phyloP scores from a whole-genome alignment of 345 rosid species.

The Lepidium sativum region DNA sequence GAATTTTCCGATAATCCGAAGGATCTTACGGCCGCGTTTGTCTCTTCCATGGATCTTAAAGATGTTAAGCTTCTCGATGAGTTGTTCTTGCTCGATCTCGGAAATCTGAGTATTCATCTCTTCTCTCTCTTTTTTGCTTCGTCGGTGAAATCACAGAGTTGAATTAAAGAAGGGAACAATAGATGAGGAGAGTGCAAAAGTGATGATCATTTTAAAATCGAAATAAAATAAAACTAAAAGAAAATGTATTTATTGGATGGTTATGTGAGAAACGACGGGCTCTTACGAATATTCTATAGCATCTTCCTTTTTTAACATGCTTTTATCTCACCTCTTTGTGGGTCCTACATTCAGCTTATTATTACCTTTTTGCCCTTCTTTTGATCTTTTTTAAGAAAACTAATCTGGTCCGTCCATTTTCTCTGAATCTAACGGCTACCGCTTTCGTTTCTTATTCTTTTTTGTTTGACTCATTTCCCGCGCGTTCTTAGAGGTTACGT shows the following conservation, averaged over 20 bases:
- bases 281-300: constrained; percentile 32
- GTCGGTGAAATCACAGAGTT: not conserved
- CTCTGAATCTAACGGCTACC: constrained; percentile 18
- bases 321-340: constrained; percentile 10
- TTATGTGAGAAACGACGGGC: too few relatives aligned
- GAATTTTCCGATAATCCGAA: constrained; percentile 47
- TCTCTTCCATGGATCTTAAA: constrained; percentile 75
- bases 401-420: constrained; percentile 11
- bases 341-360: constrained; percentile 7
- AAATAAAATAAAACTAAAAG: not conserved
- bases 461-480: constrained; percentile 11
- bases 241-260: not conserved
- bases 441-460: not conserved
- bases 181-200: constrained; percentile 8
- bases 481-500: not conserved
- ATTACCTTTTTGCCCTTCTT: not conserved
- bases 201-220: not conserved
- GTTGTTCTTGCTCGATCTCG: constrained; percentile 33
- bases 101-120: constrained; percentile 25
- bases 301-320: constrained; percentile 20
- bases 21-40: constrained; percentile 58
- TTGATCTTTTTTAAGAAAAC: not conserved
- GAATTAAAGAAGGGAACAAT: not conserved
- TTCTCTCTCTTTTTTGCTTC: not conserved
- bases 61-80: constrained; percentile 45